phyloP scores from a whole-genome alignment of 192 early-diverging fungal genomes.

The Coemansia sp. region DNA sequence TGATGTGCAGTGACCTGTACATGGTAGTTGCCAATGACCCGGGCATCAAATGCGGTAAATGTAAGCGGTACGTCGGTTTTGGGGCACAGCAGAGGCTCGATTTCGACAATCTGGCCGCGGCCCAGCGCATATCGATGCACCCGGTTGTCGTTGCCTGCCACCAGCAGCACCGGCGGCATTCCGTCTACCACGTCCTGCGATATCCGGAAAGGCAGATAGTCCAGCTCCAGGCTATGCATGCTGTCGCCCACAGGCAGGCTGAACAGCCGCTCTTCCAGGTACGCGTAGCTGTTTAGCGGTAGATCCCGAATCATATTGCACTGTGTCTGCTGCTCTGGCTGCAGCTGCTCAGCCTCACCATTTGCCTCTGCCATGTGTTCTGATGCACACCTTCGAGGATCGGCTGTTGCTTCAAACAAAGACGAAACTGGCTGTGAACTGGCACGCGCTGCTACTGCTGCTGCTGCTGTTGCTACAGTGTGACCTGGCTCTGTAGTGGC shows the following conservation, averaged over 20 bases:
- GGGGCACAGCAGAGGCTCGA: conserved; percentile 42
- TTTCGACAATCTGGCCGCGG: conserved; percentile 36
- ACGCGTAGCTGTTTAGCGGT: conserved; percentile 42
- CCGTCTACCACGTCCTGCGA: conserved; percentile 45
- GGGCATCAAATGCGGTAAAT: conserved; percentile 42
- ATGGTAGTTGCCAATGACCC: conserved; percentile 42
- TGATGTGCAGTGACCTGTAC: conserved; percentile 50
- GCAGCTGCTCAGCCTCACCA: conserved; percentile 2
- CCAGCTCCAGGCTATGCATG: conserved; percentile 27
- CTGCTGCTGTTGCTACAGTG: too few species aligned
- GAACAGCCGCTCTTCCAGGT: conserved; percentile 49
- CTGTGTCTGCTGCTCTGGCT: background rate
- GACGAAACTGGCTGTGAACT: conserved; percentile 1
- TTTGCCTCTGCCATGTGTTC: background rate
- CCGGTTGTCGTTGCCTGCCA: conserved; percentile 45
- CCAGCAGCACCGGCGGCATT: conserved; percentile 39
- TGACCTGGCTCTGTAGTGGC: background rate
- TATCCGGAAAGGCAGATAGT: conserved; percentile 50
- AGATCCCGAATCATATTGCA: background rate
- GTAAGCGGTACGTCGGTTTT: conserved; percentile 32
- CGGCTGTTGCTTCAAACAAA: background rate
- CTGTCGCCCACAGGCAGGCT: conserved; percentile 12
- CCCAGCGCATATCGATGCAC: conserved; percentile 51
- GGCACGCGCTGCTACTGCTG: conserved; percentile 3
- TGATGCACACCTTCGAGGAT: conserved; percentile 5